Evolutionary conservation across 768 basidiomycete genomes (phyloP).

Genomic region (Pleurotus eryngii): DNA sequence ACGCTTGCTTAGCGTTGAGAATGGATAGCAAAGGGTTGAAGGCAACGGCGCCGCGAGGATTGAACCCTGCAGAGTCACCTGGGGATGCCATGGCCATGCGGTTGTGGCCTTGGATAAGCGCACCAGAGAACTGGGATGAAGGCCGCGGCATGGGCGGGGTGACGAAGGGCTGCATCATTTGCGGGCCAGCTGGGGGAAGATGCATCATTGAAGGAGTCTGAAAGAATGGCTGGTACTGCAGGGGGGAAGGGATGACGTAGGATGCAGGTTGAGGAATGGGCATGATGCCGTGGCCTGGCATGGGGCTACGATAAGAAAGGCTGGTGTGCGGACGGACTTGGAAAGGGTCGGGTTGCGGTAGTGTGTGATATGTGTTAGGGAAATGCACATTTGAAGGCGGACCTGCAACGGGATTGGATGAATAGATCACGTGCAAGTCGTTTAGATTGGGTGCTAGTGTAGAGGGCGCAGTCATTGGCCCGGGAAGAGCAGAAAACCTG

Average conservation of each 20-base stretch:
- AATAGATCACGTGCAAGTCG: slow-evolving; percentile 30
- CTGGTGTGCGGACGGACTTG: slow-evolving; percentile 48
- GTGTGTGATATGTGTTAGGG: not conserved
- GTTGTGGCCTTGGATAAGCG: not conserved
- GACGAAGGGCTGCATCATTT: not conserved
- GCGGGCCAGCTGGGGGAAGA: not conserved
- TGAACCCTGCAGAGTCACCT: not conserved
- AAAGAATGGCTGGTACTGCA: slow-evolving; percentile 5
- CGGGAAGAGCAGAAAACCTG: not conserved
- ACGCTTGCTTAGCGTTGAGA: slow-evolving; percentile 14
- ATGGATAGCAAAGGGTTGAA: slow-evolving; percentile 20
- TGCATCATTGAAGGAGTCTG: slow-evolving; percentile 14
- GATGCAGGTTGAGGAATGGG: not conserved
- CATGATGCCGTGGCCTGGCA: not conserved
- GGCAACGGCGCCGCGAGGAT: not conserved
- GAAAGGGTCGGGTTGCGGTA: slow-evolving; percentile 21
- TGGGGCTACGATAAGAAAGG: slow-evolving; percentile 34
- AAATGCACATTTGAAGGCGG: not conserved
- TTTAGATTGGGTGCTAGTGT: slow-evolving; percentile 23
- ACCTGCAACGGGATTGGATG: slow-evolving; percentile 18
- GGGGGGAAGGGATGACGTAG: not conserved
- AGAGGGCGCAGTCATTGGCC: slow-evolving; percentile 12
- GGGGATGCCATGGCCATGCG: not conserved
- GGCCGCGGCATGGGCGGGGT: slow-evolving; percentile 9
- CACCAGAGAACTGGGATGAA: slow-evolving; percentile 6